Percentiles rank a stretch among this genome's conserved stretches.
These are phyloP conservation scores for Colletotrichum cereale DNA, from an alignment of 2,329 filamentous ascomycete species.

Conservation along the genomic window DNA sequence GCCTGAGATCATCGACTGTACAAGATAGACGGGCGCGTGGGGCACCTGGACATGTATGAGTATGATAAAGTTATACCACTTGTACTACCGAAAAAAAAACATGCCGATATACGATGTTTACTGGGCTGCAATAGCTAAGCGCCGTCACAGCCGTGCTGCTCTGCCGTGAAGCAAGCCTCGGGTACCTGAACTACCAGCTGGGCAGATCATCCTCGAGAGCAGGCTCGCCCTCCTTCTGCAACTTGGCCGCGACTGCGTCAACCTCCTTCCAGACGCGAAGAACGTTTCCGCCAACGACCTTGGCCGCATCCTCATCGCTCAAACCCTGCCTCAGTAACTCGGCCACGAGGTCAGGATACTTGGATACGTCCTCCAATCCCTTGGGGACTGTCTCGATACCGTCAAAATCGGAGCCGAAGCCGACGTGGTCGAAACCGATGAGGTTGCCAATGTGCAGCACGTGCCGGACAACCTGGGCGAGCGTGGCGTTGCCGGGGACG, in stretches of 20 bases:
- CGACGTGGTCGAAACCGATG: constrained; percentile 90
- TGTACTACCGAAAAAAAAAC: constrained; percentile 8
- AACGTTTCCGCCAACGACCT: constrained; percentile 84
- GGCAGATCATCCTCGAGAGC: constrained; percentile 66
- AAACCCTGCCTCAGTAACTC: constrained; percentile 81
- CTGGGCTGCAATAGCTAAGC: not conserved
- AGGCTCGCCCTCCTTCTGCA: constrained; percentile 71
- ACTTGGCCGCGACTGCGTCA: constrained; percentile 75
- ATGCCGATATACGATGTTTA: not conserved
- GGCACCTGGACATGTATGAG: constrained; percentile 36
- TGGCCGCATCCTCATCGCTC: constrained; percentile 78
- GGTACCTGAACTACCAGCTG: not conserved
- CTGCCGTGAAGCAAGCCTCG: not conserved
- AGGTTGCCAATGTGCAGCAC: constrained; percentile 84
- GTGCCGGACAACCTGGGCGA: constrained; percentile 83
- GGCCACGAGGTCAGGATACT: constrained; percentile 82
- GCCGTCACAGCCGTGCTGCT: not conserved
- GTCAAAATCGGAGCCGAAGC: constrained; percentile 91
- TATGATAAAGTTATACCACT: constrained; percentile 37
- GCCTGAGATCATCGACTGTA: constrained; percentile 41
- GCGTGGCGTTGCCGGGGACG: constrained; percentile 76
- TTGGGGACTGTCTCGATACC: constrained; percentile 75
- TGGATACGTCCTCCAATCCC: constrained; percentile 87
- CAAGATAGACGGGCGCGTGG: constrained; percentile 41
- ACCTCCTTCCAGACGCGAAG: constrained; percentile 87